phyloP scores from a whole-genome alignment of 164 flowering plant genomes.

The Brasenia schreberi region DNA sequence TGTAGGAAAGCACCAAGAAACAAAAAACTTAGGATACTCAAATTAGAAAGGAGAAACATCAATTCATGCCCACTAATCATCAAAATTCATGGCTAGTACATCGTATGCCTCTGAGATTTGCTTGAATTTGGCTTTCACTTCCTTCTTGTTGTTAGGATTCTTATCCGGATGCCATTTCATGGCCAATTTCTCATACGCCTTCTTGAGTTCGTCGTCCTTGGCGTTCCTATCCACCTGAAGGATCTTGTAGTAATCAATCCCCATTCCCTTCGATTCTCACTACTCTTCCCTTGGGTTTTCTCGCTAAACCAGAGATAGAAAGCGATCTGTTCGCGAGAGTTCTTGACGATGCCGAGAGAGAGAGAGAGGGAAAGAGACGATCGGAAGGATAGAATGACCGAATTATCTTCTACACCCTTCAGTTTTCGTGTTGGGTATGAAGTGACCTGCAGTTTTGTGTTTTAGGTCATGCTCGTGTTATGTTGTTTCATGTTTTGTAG shows the following conservation, averaged over 20 bases:
- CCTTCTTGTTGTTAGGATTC: constrained; percentile 52
- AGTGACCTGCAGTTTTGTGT: too few relatives aligned
- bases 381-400: neutral
- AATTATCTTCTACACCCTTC: too few relatives aligned
- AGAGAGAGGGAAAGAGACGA: neutral
- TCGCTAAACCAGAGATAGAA: neutral
- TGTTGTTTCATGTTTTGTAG: too few relatives aligned
- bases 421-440: too few relatives aligned
- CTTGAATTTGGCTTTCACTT: constrained; percentile 64
- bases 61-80: neutral
- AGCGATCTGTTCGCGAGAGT: too few relatives aligned
- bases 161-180: constrained; percentile 79
- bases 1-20: neutral
- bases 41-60: neutral
- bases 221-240: constrained; percentile 42
- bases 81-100: constrained; percentile 9
- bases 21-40: neutral
- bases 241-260: constrained; percentile 57
- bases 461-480: too few relatives aligned
- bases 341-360: too few relatives aligned
- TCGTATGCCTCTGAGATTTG: constrained; percentile 71
- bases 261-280: constrained; percentile 23
- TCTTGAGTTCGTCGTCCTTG: constrained; percentile 58
- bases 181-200: constrained; percentile 59
- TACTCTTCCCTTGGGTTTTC: neutral